These are phyloP conservation scores for Citrullus mucosospermus DNA, from an alignment of 306 rosid species.

Conservation along the genomic window DNA sequence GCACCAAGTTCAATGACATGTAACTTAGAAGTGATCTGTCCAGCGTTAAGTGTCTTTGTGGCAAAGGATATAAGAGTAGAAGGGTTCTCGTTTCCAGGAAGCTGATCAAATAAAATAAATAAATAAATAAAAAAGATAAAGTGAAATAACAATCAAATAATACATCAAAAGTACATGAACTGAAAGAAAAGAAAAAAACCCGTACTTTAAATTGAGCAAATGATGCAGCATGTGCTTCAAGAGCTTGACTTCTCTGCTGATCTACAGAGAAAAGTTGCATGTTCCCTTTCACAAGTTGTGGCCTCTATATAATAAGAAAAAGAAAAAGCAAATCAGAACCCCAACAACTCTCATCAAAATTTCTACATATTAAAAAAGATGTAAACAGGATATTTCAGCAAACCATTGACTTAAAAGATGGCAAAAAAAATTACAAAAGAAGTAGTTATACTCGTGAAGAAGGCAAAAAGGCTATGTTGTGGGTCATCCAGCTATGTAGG, in stretches of 20 bases:
- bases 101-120: conserved; percentile 26
- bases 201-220: conserved; percentile 88
- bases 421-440: background rate
- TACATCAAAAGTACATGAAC: background rate
- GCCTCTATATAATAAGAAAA: conserved; percentile 40
- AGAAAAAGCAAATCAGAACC: conserved; percentile 10
- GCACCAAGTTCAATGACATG: conserved; percentile 98
- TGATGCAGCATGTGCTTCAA: conserved; percentile 97
- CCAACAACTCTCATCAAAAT: background rate
- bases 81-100: conserved; percentile 87
- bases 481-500: background rate
- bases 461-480: background rate
- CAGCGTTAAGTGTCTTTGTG: conserved; percentile 83
- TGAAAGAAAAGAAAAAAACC: background rate
- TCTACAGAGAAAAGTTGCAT: conserved; percentile 96
- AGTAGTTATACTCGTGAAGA: background rate
- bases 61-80: conserved; percentile 87
- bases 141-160: background rate
- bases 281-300: conserved; percentile 94
- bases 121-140: background rate
- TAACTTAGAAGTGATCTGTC: conserved; percentile 80
- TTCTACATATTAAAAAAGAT: background rate
- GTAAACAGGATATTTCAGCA: background rate
- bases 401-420: background rate
- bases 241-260: conserved; percentile 99